Percentiles rank a stretch among this genome's conserved stretches.
Evolutionary conservation across 139 green algal genomes (phyloP).

Genomic region (Chloropicon primus): DNA sequence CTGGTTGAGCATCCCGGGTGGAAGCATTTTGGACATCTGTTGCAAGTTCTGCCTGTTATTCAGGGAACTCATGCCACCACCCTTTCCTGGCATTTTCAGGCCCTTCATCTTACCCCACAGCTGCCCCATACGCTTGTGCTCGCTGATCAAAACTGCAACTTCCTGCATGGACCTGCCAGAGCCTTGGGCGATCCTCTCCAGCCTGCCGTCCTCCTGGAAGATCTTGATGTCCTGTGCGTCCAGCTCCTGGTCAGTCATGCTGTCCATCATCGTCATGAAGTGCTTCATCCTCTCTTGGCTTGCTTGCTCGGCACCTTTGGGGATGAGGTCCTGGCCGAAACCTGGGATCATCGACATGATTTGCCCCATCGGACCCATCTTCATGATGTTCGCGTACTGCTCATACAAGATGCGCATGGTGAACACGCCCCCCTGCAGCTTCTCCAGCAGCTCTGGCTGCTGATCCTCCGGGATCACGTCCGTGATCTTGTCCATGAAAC

Average conservation of each 20-base stretch:
- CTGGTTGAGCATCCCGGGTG: conserved; percentile 84
- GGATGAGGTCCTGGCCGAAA: conserved; percentile 63
- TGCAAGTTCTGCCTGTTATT: conserved; percentile 27
- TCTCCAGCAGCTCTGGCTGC: conserved; percentile 77
- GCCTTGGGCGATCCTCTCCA: conserved; percentile 41
- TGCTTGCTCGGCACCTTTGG: conserved; percentile 66
- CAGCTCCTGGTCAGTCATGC: conserved; percentile 83
- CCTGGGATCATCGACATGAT: conserved; percentile 96
- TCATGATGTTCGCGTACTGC: conserved; percentile 88
- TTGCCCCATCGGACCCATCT: conserved; percentile 84
- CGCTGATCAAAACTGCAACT: conserved; percentile 63
- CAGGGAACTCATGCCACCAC: neutral
- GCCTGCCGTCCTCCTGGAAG: conserved; percentile 27
- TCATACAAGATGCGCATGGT: conserved; percentile 91
- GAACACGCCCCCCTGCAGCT: conserved; percentile 79
- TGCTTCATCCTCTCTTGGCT: conserved; percentile 66
- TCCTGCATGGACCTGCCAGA: conserved; percentile 25
- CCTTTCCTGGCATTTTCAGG: conserved; percentile 69
- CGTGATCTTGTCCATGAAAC: conserved; percentile 89
- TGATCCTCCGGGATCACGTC: conserved; percentile 30
- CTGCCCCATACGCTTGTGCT: conserved; percentile 82
- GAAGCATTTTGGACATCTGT: conserved; percentile 76
- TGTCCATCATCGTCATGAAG: conserved; percentile 97
- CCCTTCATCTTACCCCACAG: conserved; percentile 77
- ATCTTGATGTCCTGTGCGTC: conserved; percentile 41